Percentiles rank a stretch among this genome's conserved stretches.
Evolutionary conservation across 2,329 filamentous ascomycete species (phyloP).

Genomic region (Diaporthe capsici): DNA sequence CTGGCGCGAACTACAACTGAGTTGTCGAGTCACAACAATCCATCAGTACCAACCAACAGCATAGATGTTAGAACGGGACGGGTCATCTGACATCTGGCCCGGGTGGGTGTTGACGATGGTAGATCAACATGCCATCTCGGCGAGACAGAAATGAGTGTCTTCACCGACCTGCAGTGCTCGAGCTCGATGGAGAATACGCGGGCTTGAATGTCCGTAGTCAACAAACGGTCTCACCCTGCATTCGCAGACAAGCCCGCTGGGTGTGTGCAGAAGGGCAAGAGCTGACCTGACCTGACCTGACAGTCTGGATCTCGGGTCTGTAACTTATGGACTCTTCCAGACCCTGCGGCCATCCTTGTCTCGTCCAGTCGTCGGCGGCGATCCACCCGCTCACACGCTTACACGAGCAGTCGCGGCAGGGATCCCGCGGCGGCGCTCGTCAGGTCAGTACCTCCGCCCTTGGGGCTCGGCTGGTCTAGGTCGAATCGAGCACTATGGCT

Average conservation of each 20-base stretch:
- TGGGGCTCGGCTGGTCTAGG: constrained; percentile 21
- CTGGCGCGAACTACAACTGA: not conserved
- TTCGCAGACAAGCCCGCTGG: not conserved
- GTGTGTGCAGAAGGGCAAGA: no score
- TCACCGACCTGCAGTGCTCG: not conserved
- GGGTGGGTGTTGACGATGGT: not conserved
- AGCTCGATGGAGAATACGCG: not conserved
- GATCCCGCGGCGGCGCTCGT: constrained; percentile 2
- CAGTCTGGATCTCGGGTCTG: constrained; percentile 32
- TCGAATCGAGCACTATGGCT: constrained; percentile 3
- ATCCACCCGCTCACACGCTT: constrained; percentile 19
- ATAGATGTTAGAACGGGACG: not conserved
- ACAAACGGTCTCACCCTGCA: not conserved
- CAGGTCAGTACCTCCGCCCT: not conserved
- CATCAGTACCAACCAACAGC: not conserved
- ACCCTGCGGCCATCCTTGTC: constrained; percentile 39
- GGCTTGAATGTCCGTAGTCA: not conserved
- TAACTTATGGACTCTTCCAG: constrained; percentile 37
- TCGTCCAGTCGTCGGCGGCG: constrained; percentile 20
- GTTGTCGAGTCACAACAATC: not conserved
- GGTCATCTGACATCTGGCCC: not conserved
- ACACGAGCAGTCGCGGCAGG: constrained; percentile 7
- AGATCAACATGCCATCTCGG: not conserved
- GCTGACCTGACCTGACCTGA: not conserved
- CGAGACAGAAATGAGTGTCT: not conserved